Base-by-base conservation (phyloP, 768 basidiomycete species). In the Termitomyces titanicus region DNA sequence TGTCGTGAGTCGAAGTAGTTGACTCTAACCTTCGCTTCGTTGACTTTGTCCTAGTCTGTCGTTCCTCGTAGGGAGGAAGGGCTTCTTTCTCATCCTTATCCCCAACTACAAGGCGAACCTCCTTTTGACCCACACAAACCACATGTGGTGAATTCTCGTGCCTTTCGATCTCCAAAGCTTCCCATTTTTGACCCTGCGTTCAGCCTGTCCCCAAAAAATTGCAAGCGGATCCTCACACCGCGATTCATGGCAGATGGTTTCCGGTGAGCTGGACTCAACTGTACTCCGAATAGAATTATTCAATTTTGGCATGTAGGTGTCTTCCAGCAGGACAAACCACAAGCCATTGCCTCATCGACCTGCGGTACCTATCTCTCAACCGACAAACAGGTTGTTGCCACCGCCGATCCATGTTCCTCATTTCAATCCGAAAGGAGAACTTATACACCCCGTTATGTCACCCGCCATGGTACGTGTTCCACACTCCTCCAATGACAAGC, bases 351-450 rank as follows among this genome's bases (percentile, higher is more conserved):
- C 45, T 22, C 29, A 44, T 6, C 49, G 33, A n/a, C 38, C 54
- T 25, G 53, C 48, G 17, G 46, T 51, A 38, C 10, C 51, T 17
- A 7, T 51, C 9, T 48, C 51, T n/a, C 55, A 57, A 29, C 20
- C 45, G 34, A 38, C 24, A 38, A 47, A 45, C 31, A 17, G 9
- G 20, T n/a, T 18, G 7, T 25, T 55, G 13, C 50, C 49, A 24
- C 33, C 18, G 10, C 13, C 47, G 17, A 24, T 5, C 7, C 18
- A 20, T 6, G n/a, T 24, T 11, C 57, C 63, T 29, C 61, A 64
- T 34, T 64, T 64, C 24, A 64, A 61, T 40, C 25, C 61, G 18
- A 56, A 46, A 47, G 61, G 61, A 27, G 57, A 63, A 27, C 54
- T 63, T 24, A 52, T 64, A 10, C 29, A 43, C 8, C 48, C 46